Evolutionary conservation across 176 grass and related monocot species (phyloP).

Genomic region (Rhipidocladum racemiflorum): DNA sequence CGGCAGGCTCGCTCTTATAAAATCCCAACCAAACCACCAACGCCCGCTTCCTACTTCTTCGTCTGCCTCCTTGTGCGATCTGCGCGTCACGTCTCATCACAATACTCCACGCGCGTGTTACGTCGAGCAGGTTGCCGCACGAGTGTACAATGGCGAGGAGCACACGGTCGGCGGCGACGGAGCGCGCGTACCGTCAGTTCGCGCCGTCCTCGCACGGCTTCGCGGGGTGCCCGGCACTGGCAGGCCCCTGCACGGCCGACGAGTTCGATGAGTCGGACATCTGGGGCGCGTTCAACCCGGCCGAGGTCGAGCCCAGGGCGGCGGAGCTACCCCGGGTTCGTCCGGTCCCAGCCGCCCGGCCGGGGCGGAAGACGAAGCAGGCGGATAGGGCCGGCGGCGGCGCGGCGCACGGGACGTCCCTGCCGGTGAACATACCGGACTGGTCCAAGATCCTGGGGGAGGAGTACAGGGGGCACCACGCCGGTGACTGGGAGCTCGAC

Average conservation of each 20-base stretch:
- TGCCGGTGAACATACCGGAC: slow-evolving; percentile 85
- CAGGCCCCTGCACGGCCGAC: neutral
- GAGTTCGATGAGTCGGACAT: slow-evolving; percentile 87
- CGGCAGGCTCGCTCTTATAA: slow-evolving; percentile 30
- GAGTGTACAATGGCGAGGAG: slow-evolving; percentile 40
- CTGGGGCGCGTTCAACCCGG: slow-evolving; percentile 40
- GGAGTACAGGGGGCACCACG: slow-evolving; percentile 31
- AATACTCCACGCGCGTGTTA: neutral
- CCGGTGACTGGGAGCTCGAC: slow-evolving; percentile 37
- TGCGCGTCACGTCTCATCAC: neutral
- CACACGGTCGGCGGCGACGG: slow-evolving; percentile 32
- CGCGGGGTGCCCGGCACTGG: neutral
- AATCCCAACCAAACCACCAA: neutral
- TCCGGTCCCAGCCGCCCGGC: neutral
- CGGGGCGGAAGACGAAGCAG: slow-evolving; percentile 2
- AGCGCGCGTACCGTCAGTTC: slow-evolving; percentile 57
- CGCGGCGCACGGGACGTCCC: slow-evolving; percentile 35
- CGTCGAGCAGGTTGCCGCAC: neutral
- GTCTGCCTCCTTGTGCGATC: neutral
- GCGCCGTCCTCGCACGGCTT: neutral
- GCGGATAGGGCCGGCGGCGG: neutral
- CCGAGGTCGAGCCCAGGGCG: neutral
- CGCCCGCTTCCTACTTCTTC: neutral
- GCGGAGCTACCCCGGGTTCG: neutral
- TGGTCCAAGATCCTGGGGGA: slow-evolving; percentile 86